A percentile compares a stretch with the other conserved stretches of the same genome.
Conservation (phyloP, 2,329 filamentous ascomycete genomes). For the Zarea fungicola region DNA sequence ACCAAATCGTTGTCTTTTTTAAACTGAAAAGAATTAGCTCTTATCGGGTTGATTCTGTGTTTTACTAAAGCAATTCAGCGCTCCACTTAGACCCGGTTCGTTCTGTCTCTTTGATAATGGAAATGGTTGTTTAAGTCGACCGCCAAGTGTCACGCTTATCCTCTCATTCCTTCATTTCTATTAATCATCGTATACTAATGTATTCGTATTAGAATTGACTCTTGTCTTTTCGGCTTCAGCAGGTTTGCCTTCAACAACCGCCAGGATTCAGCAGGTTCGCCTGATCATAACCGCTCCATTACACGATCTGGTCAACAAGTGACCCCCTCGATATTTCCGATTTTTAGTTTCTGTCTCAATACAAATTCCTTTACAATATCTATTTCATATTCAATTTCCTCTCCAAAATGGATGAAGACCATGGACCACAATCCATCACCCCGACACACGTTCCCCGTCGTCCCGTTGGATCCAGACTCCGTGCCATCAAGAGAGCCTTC, state of each 20-base stretch:
- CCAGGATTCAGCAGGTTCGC: constrained; percentile 20
- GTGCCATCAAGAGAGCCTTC: constrained; percentile 34
- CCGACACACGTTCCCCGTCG: constrained; percentile 34
- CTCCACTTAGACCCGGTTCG: too few species aligned
- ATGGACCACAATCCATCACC: constrained; percentile 45
- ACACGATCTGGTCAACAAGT: too few species aligned
- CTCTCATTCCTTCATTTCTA: background rate
- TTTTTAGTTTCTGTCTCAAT: too few species aligned
- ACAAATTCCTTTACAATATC: background rate
- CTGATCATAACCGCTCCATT: constrained; percentile 17
- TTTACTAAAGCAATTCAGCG: too few species aligned
- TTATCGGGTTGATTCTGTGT: too few species aligned
- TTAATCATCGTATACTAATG: background rate
- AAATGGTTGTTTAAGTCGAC: too few species aligned
- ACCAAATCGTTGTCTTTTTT: too few species aligned
- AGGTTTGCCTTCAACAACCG: constrained; percentile 23
- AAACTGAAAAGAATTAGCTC: too few species aligned
- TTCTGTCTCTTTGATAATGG: too few species aligned
- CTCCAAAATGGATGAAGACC: constrained; percentile 50
- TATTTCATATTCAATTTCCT: background rate
- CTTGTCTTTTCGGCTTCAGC: constrained; percentile 20
- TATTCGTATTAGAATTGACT: background rate
- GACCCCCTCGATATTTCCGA: background rate
- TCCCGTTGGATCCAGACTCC: constrained; percentile 23
- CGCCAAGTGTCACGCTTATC: too few species aligned